Base-by-base conservation (phyloP, 1,139 yeast species). In the Hyphopichia pseudoburtonii region DNA sequence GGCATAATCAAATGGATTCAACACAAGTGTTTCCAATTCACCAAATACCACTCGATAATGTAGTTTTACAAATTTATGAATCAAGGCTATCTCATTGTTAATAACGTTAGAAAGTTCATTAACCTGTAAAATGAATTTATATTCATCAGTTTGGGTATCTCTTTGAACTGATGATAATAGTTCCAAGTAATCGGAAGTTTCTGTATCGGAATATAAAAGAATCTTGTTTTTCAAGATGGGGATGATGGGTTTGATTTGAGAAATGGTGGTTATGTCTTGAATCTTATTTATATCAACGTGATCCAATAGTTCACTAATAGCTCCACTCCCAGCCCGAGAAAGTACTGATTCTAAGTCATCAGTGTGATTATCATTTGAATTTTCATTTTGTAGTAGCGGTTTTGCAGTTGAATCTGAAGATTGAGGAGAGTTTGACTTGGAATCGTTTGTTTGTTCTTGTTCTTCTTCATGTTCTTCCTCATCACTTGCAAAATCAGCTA, bases 1-100 rank as follows among this genome's bases (percentile, higher is more conserved):
- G 7, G 86, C 79, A 56, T 82, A 88, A 37, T 82, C 86, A 0
- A 76, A 56, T 0, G 94, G 82, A 44, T 77, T 76, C n/a, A 77
- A 64, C 0, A 86, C 70, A 24, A 89, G 62, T 0, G 81, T 66
- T 27, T 76, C 85, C 37, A 89, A 64, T 50, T 88, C 96, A 0
- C 86, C 81, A 59, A 87, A 88, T 15, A 84, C 76, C 6, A 72
- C 68, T 12, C 70, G 63, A 51, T 87, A 89, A 28, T 71, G 69
- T 5, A 70, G 54, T 37, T 72, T 76, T 30, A 84, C 62, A 42
- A 76, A 76, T 12, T 68, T 60, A 44, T 79, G 77, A 10, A 83
- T 57, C 7, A 67, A 48, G 1, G 61, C 50, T 5, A 83, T 77
- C 44, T 86, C 94, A 28, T 66, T 66, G 35, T 73, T 70, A 8